Evolutionary conservation across 441 rosid species (phyloP).

Genomic region (Gossypium trilobum): DNA sequence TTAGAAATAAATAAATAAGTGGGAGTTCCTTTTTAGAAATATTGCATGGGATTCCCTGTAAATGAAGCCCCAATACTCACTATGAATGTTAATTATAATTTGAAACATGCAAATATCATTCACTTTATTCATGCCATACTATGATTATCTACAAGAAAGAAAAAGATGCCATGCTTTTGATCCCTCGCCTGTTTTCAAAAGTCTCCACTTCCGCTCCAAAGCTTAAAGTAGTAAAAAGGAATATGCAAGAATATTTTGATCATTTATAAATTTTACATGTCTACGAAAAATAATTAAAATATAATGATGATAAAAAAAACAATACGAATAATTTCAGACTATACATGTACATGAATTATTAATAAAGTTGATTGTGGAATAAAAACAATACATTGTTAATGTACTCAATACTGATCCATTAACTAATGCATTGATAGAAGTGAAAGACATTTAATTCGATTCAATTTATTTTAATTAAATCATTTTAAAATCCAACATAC

Average conservation of each 20-base stretch:
- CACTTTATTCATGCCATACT: background rate
- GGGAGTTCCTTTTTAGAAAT: background rate
- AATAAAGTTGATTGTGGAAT: no score
- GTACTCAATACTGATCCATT: no score
- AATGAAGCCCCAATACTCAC: background rate
- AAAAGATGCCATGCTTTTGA: background rate
- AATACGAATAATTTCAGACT: no score
- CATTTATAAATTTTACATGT: background rate
- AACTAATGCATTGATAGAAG: no score
- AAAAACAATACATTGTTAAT: no score
- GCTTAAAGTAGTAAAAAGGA: background rate
- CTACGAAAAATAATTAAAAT: no score
- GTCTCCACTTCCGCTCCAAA: slow-evolving; percentile 1
- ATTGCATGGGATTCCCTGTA: slow-evolving; percentile 6
- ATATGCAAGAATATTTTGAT: background rate
- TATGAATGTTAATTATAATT: background rate
- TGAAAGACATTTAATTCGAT: no score
- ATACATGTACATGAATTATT: background rate
- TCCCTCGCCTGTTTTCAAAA: slow-evolving; percentile 1
- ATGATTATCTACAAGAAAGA: background rate
- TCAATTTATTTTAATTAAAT: no score
- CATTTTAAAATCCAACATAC: no score
- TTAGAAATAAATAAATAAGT: background rate
- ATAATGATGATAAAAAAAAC: no score
- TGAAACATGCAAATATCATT: background rate